These are phyloP conservation scores for Westerdykella ornata DNA, from an alignment of 2,329 filamentous ascomycete genomes.

Conservation along the genomic window DNA sequence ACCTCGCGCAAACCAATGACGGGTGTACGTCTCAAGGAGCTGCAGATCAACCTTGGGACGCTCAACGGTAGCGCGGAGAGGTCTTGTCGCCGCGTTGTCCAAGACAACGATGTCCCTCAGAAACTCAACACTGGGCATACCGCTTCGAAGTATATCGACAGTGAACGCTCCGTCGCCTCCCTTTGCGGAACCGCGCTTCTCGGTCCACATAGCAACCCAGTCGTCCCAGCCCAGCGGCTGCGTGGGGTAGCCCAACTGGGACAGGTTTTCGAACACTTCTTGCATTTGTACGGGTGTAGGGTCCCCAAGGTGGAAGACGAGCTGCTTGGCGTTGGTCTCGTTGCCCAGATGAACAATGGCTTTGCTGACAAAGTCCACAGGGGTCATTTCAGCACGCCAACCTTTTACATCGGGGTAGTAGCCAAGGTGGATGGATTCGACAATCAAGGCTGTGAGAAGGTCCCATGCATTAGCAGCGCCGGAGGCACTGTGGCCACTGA, in stretches of 20 bases:
- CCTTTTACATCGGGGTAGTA: conserved; percentile 62
- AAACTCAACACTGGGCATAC: conserved; percentile 71
- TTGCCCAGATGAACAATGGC: conserved; percentile 65
- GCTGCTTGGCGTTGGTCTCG: conserved; percentile 52
- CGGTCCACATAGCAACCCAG: conserved; percentile 67
- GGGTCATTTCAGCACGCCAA: conserved; percentile 79
- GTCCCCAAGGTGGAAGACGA: conserved; percentile 68
- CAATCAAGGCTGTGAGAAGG: conserved; percentile 66
- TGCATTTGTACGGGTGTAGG: conserved; percentile 61
- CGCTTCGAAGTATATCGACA: conserved; percentile 69
- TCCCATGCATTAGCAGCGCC: conserved; percentile 75
- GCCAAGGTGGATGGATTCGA: conserved; percentile 69
- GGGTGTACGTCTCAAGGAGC: conserved; percentile 70
- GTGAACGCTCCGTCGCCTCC: conserved; percentile 67
- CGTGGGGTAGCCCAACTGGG: conserved; percentile 64
- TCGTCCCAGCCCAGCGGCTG: conserved; percentile 61
- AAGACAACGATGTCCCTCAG: conserved; percentile 65
- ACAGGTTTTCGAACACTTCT: conserved; percentile 58
- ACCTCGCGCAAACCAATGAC: conserved; percentile 72
- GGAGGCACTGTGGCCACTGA: conserved; percentile 68
- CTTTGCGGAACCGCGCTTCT: conserved; percentile 59
- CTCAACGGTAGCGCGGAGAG: conserved; percentile 52
- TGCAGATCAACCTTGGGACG: conserved; percentile 62
- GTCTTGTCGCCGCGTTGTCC: conserved; percentile 61
- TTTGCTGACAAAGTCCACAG: conserved; percentile 72